Percentiles rank a stretch among this genome's conserved stretches.
phyloP scores from a whole-genome alignment of 2,329 filamentous ascomycete genomes.

The Pyrenophora teres region DNA sequence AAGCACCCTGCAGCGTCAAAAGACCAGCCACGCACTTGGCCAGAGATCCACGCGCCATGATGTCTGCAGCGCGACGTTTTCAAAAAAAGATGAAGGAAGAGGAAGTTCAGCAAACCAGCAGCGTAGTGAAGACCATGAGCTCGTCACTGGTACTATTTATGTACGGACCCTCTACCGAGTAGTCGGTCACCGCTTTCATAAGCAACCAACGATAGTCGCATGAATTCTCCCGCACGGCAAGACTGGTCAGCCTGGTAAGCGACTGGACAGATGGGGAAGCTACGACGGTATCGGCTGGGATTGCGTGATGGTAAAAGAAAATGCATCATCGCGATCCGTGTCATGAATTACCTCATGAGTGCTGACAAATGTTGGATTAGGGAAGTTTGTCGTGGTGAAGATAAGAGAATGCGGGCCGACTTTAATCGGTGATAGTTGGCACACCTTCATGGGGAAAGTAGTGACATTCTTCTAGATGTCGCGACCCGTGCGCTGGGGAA shows the following conservation, averaged over 20 bases:
- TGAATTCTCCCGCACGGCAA: slow-evolving; percentile 5
- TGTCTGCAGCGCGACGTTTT: slow-evolving; percentile 10
- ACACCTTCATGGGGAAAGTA: no score
- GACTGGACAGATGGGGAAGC: slow-evolving; percentile 11
- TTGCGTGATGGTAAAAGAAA: slow-evolving; percentile 1
- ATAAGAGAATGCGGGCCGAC: slow-evolving; percentile 10
- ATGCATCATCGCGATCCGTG: slow-evolving; percentile 1
- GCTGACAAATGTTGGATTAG: neutral
- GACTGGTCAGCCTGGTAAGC: neutral
- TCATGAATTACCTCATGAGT: neutral
- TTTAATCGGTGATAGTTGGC: neutral
- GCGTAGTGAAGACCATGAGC: slow-evolving; percentile 6
- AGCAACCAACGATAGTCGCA: slow-evolving; percentile 1
- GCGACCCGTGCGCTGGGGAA: no score
- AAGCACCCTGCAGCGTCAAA: slow-evolving; percentile 33
- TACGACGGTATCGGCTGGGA: slow-evolving; percentile 2
- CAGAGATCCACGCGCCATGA: slow-evolving; percentile 30
- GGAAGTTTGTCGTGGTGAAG: slow-evolving; percentile 1
- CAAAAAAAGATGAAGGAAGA: slow-evolving; percentile 16
- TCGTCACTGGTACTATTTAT: slow-evolving; percentile 13
- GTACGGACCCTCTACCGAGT: slow-evolving; percentile 11
- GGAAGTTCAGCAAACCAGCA: slow-evolving; percentile 10
- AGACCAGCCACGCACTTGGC: slow-evolving; percentile 30
- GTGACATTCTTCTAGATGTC: no score
- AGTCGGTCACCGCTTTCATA: neutral